Conservation (phyloP, 345 rosid genomes). For the Syzygium jambos region DNA sequence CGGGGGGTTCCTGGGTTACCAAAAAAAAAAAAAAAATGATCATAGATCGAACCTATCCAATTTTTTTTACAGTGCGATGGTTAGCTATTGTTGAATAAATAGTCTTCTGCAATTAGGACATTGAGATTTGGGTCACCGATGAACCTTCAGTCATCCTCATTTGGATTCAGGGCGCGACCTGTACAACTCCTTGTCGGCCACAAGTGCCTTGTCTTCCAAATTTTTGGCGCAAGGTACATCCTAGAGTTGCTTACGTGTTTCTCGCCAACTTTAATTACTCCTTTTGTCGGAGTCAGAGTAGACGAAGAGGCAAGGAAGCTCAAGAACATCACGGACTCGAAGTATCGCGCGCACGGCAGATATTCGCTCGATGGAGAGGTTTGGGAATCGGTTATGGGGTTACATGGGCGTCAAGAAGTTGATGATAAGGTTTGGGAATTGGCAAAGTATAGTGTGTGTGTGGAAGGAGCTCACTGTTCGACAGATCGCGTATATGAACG, state of each 20-base stretch:
- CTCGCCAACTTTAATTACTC: neutral
- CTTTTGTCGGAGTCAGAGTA: neutral
- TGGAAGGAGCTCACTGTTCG: too few species aligned
- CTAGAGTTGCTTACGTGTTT: neutral
- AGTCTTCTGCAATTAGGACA: too few species aligned
- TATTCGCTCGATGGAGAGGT: neutral
- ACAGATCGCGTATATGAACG: neutral
- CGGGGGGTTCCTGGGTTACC: too few species aligned
- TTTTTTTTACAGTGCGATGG: too few species aligned
- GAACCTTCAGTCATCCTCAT: neutral
- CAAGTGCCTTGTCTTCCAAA: neutral
- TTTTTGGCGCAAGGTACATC: neutral
- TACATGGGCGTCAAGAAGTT: neutral
- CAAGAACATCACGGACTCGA: neutral
- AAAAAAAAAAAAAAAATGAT: too few species aligned
- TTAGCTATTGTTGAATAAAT: neutral
- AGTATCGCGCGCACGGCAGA: neutral
- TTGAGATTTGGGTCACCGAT: neutral
- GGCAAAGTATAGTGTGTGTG: neutral
- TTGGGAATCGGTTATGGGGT: neutral
- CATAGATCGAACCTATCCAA: too few species aligned
- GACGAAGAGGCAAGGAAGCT: neutral
- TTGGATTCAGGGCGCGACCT: neutral
- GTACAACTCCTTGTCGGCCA: neutral
- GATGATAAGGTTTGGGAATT: too few species aligned